phyloP scores from a whole-genome alignment of 2,329 filamentous ascomycete genomes.

The Atkinsonella texensis region DNA sequence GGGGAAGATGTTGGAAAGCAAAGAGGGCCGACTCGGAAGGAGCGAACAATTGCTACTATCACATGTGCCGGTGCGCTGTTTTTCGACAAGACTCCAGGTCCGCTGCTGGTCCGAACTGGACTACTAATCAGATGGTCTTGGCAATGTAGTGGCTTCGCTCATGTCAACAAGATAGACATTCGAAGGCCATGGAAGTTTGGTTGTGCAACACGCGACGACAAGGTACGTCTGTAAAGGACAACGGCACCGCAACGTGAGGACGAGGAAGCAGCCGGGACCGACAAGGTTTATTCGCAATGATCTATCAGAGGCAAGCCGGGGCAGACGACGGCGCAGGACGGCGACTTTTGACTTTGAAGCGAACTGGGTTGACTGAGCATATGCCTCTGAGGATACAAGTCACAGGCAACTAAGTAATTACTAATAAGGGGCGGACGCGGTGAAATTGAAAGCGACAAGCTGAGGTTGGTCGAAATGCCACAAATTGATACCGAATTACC shows the following conservation, averaged over 20 bases:
- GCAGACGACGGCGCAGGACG: neutral
- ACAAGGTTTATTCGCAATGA: neutral
- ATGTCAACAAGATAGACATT: neutral
- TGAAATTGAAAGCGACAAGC: neutral
- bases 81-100: neutral
- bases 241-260: neutral
- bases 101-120: neutral
- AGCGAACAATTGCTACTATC: neutral
- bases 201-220: neutral
- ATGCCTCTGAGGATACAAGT: neutral
- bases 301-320: neutral
- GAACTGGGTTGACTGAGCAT: neutral
- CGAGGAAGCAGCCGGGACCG: neutral
- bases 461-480: too few species aligned
- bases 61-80: neutral
- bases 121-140: slow-evolving; percentile 1
- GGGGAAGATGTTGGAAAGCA: neutral
- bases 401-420: too few species aligned
- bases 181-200: neutral
- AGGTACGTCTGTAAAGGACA: neutral
- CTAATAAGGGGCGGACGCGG: neutral
- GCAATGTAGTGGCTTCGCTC: neutral
- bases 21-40: slow-evolving; percentile 4
- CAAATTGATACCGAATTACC: too few species aligned
- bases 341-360: neutral